Percentiles rank a stretch among this genome's conserved stretches.
phyloP scores from a whole-genome alignment of 495 filamentous ascomycete genomes.

The Hamigera avellanea region DNA sequence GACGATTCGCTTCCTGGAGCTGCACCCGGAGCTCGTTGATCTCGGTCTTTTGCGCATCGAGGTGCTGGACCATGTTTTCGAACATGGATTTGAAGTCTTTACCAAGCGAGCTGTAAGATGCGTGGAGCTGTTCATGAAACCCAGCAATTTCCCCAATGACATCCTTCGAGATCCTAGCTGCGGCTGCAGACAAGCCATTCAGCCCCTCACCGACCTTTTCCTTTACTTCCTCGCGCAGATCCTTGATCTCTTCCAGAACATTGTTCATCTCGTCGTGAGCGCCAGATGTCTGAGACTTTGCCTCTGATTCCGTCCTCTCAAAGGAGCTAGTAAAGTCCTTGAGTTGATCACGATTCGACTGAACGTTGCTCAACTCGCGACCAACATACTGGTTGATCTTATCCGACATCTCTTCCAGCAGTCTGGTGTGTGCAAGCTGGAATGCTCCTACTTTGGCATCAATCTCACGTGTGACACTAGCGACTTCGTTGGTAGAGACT shows the following conservation, averaged over 20 bases:
- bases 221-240: slow-evolving; percentile 77
- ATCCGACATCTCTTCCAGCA: slow-evolving; percentile 52
- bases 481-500: slow-evolving; percentile 60
- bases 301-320: slow-evolving; percentile 49
- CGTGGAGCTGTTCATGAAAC: slow-evolving; percentile 68
- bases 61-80: slow-evolving; percentile 59
- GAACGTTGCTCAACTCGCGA: slow-evolving; percentile 55
- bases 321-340: slow-evolving; percentile 54
- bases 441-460: slow-evolving; percentile 62
- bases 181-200: slow-evolving; percentile 70
- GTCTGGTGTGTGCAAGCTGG: slow-evolving; percentile 51
- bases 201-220: slow-evolving; percentile 73
- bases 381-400: slow-evolving; percentile 65
- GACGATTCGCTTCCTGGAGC: slow-evolving; percentile 52
- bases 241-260: slow-evolving; percentile 85
- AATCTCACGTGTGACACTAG: slow-evolving; percentile 59
- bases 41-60: slow-evolving; percentile 69
- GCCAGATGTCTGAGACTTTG: slow-evolving; percentile 53
- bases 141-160: slow-evolving; percentile 76
- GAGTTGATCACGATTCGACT: slow-evolving; percentile 54
- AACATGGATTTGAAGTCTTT: slow-evolving; percentile 80
- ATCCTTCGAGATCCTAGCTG: slow-evolving; percentile 76
- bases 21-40: slow-evolving; percentile 59
- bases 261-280: slow-evolving; percentile 82
- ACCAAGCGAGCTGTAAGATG: slow-evolving; percentile 80